Evolutionary conservation across 306 rosid species (phyloP).

Genomic region (Vigna nakashimae): DNA sequence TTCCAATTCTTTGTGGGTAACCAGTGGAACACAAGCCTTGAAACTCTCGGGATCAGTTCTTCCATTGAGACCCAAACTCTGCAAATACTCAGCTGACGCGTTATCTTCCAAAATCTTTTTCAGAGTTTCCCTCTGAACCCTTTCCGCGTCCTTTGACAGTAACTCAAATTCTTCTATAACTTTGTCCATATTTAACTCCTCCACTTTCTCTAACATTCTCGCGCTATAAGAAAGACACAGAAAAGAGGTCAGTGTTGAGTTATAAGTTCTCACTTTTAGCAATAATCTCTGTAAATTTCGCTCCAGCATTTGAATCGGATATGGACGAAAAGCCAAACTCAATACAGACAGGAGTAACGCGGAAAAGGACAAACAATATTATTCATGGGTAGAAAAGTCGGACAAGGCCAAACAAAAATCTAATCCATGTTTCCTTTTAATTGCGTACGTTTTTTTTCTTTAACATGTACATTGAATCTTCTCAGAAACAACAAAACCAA

Average conservation of each 20-base stretch:
- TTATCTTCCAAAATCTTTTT: constrained; percentile 79
- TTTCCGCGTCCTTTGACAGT: constrained; percentile 70
- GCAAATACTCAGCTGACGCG: constrained; percentile 80
- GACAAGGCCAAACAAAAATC: constrained; percentile 6
- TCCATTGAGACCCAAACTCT: constrained; percentile 72
- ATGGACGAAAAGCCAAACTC: constrained; percentile 7
- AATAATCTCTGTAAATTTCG: background rate
- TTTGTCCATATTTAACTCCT: constrained; percentile 68
- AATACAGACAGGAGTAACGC: constrained; percentile 15
- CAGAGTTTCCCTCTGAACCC: constrained; percentile 75
- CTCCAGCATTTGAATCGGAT: background rate
- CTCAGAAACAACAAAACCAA: background rate
- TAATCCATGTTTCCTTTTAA: background rate
- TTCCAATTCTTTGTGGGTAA: constrained; percentile 75
- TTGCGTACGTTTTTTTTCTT: background rate
- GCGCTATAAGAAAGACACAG: constrained; percentile 27
- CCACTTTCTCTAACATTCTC: constrained; percentile 80
- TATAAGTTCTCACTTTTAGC: background rate
- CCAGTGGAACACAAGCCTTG: constrained; percentile 86
- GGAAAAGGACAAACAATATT: constrained; percentile 41
- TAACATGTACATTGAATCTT: constrained; percentile 23
- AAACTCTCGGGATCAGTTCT: constrained; percentile 85
- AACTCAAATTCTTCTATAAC: constrained; percentile 76
- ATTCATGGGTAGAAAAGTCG: background rate
- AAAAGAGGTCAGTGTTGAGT: background rate